A percentile compares a stretch with the other conserved stretches of the same genome.
phyloP scores from a whole-genome alignment of 495 filamentous ascomycete genomes.

The Wilcoxina mikolae region DNA sequence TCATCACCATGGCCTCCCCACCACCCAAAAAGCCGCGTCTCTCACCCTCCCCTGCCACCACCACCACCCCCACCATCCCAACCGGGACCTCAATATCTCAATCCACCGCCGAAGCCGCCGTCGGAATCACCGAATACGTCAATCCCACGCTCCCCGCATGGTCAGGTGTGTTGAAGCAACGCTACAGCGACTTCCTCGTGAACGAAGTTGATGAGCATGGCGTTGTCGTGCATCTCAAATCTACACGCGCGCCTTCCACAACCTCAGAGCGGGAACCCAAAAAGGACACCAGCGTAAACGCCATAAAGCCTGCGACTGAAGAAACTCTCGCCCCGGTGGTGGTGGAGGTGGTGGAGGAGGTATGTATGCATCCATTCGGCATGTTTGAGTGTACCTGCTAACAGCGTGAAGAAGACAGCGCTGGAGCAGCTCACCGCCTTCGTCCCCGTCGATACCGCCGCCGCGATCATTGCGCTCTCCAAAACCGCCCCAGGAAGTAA shows the following conservation, averaged over 20 bases:
- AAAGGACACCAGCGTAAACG: not conserved
- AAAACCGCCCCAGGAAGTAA: constrained; percentile 37
- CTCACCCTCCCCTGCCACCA: not conserved
- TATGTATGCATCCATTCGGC: too few species aligned
- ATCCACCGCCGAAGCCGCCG: constrained; percentile 33
- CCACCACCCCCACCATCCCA: not conserved
- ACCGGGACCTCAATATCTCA: not conserved
- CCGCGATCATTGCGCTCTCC: constrained; percentile 30
- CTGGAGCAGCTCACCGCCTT: constrained; percentile 32
- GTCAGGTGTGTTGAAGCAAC: constrained; percentile 43
- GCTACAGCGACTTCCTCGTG: constrained; percentile 86
- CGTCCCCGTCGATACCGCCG: constrained; percentile 34
- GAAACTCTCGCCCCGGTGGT: not conserved
- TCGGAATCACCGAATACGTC: constrained; percentile 47
- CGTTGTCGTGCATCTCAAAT: constrained; percentile 55
- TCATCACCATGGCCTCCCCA: not conserved
- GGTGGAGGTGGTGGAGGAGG: constrained; percentile 2
- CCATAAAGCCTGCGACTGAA: not conserved
- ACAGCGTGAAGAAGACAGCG: constrained; percentile 26
- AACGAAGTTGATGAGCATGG: constrained; percentile 77
- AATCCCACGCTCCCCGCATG: constrained; percentile 38
- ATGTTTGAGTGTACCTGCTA: too few species aligned
- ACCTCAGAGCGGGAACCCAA: not conserved
- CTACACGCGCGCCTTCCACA: not conserved
- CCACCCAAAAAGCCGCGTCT: not conserved